phyloP scores from a whole-genome alignment of 495 filamentous ascomycete genomes.

The Entonaema liquescens region DNA sequence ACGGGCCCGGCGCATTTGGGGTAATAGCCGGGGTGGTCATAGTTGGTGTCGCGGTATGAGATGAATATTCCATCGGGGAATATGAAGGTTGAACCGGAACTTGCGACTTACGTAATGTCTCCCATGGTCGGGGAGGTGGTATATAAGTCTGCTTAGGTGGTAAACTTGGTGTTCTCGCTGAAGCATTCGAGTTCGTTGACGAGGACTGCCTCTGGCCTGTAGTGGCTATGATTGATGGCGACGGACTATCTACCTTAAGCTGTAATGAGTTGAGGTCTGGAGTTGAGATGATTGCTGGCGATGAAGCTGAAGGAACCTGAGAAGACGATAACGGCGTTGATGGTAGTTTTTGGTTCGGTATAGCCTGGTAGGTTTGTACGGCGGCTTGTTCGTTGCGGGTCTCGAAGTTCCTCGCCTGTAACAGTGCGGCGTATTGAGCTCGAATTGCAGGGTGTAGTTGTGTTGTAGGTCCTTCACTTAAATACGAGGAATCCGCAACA shows the following conservation, averaged over 20 bases:
- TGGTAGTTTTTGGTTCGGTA: constrained; percentile 6
- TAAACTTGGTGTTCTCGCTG: not conserved
- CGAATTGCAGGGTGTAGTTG: constrained; percentile 58
- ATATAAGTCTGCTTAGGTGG: constrained; percentile 39
- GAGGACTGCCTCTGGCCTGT: constrained; percentile 14
- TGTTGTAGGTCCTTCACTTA: constrained; percentile 35
- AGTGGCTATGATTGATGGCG: not conserved
- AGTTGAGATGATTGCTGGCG: constrained; percentile 5
- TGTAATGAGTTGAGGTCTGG: constrained; percentile 7
- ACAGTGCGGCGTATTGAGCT: constrained; percentile 51
- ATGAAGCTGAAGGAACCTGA: constrained; percentile 4
- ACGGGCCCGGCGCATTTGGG: constrained; percentile 1
- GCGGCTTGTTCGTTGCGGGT: constrained; percentile 16
- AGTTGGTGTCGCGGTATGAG: not conserved
- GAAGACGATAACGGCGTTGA: constrained; percentile 1
- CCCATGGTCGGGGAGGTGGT: constrained; percentile 46
- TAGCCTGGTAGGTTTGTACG: not conserved
- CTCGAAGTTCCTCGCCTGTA: constrained; percentile 45
- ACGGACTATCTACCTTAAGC: not conserved
- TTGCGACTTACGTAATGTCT: constrained; percentile 40
- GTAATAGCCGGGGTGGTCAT: not conserved
- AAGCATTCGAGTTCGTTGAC: constrained; percentile 4
- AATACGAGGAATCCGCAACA: constrained; percentile 21
- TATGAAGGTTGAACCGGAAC: constrained; percentile 18
- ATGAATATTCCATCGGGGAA: constrained; percentile 1